phyloP scores from a whole-genome alignment of 2,329 filamentous ascomycete species.

The Penicillium palitans region DNA sequence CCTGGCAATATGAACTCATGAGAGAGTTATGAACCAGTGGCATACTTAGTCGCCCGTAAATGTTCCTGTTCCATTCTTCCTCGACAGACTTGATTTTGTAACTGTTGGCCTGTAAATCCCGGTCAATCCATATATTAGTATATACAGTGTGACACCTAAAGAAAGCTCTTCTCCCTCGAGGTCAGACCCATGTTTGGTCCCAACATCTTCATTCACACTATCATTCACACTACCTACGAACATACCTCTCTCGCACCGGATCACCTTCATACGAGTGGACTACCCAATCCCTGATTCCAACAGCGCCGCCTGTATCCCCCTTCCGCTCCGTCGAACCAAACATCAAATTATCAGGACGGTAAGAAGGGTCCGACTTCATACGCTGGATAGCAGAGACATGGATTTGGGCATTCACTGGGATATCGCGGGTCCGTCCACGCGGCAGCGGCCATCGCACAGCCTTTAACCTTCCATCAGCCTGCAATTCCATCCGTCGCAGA shows the following conservation, averaged over 20 bases:
- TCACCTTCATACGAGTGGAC: slow-evolving; percentile 16
- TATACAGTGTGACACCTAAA: too few relatives aligned
- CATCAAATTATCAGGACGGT: slow-evolving; percentile 72
- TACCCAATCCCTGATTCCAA: slow-evolving; percentile 18
- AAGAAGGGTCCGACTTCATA: slow-evolving; percentile 61
- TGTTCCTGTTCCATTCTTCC: too few relatives aligned
- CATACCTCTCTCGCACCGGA: slow-evolving; percentile 16
- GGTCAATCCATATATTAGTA: too few relatives aligned
- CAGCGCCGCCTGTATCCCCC: slow-evolving; percentile 50
- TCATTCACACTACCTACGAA: neutral
- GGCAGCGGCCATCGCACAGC: slow-evolving; percentile 74
- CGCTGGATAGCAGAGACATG: slow-evolving; percentile 71
- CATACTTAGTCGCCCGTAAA: too few relatives aligned
- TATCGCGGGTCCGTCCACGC: slow-evolving; percentile 69
- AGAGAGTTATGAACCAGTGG: too few relatives aligned
- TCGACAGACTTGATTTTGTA: too few relatives aligned
- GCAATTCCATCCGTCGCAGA: slow-evolving; percentile 72
- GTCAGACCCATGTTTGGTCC: too few relatives aligned
- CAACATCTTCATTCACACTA: too few relatives aligned
- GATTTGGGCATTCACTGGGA: slow-evolving; percentile 65
- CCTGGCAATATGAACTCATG: too few relatives aligned
- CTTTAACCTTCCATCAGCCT: slow-evolving; percentile 57
- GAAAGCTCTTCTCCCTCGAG: too few relatives aligned
- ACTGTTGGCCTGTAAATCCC: too few relatives aligned
- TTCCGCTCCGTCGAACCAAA: slow-evolving; percentile 47